Evolutionary conservation across 306 rosid genomes (phyloP), one percentile per base, ranked within the genome.

Genomic region (Prunus armeniaca): DNA sequence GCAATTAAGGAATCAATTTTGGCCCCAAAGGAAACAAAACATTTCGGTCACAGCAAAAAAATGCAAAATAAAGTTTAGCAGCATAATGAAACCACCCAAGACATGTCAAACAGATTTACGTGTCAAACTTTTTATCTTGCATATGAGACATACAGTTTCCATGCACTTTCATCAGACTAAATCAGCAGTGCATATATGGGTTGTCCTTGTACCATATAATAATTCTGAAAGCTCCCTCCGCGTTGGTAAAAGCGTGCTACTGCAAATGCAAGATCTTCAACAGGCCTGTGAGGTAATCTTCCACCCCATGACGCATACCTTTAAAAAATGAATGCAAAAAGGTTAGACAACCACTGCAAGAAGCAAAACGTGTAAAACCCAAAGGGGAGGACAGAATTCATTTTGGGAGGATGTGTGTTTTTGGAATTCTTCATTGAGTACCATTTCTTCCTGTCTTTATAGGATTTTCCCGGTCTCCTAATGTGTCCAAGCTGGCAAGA

Each of bases 251-350:
- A 95, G 76, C 98, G 97, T 57, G 95, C 98, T 78, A 95, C 92
- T 14, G 98, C 96, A 87, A 95, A 95, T 56, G 98, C 97, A 82
- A 95, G 95, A 81, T 95, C 98, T 90, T 95, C 95, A 80, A 76
- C 97, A 68, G 96, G 98, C 83, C 98, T 92, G 81, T 90, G 96
- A 65, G 98, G 97, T 86, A 87, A 78, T 71, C 91, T 86, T 79
- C 76, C 97, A 69, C 98, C 98, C 97, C 97, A 94, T 52, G 85
- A 76, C 30, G 97, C 73, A 78, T 85, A 94, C 98, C 98, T 94
- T 82, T 74, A 84, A 77, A 76, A 79, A 65, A 43, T 76, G 71
- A 83, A 71, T 38, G 58, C 73, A 69, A 79, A 75, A 73, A 71
- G 72, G 65, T 58, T 79, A 69, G 72, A 14, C 67, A 43, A 71